phyloP scores from a whole-genome alignment of 2,329 filamentous ascomycete species.

The Ceratocystis eucalypticola region DNA sequence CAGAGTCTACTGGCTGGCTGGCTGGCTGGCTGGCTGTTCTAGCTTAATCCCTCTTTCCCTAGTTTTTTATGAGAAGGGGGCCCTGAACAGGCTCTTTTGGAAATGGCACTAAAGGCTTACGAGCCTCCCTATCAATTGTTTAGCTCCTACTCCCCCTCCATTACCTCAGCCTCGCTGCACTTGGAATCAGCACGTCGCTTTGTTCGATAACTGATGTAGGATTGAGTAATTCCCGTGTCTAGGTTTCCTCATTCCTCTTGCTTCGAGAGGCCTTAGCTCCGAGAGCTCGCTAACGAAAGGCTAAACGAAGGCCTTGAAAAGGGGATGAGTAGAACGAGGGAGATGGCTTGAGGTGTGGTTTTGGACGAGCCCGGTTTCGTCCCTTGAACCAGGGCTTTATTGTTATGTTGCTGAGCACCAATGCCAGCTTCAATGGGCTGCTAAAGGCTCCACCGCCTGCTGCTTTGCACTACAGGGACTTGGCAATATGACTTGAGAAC shows the following conservation, averaged over 20 bases:
- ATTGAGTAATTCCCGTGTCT: neutral
- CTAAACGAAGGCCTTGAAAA: neutral
- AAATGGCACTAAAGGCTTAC: neutral
- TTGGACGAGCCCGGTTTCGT: neutral
- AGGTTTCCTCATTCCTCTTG: neutral
- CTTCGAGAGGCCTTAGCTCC: neutral
- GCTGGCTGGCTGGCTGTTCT: neutral
- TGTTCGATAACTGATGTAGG: neutral
- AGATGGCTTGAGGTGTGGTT: neutral
- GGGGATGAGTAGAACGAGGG: neutral
- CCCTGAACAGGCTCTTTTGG: neutral
- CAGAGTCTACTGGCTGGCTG: neutral
- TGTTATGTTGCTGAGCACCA: neutral
- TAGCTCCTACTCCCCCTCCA: neutral
- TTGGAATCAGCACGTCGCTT: neutral
- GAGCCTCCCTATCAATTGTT: constrained; percentile 2
- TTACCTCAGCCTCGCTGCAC: neutral
- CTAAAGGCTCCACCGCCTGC: neutral
- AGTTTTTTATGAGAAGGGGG: neutral
- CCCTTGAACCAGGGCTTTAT: neutral
- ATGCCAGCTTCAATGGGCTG: neutral
- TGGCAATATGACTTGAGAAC: too few relatives aligned
- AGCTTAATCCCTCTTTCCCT: neutral
- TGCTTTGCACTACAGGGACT: too few relatives aligned
- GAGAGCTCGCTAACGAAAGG: neutral